Conservation (phyloP, 2,329 filamentous ascomycete genomes). For the Talaromyces sp. region DNA sequence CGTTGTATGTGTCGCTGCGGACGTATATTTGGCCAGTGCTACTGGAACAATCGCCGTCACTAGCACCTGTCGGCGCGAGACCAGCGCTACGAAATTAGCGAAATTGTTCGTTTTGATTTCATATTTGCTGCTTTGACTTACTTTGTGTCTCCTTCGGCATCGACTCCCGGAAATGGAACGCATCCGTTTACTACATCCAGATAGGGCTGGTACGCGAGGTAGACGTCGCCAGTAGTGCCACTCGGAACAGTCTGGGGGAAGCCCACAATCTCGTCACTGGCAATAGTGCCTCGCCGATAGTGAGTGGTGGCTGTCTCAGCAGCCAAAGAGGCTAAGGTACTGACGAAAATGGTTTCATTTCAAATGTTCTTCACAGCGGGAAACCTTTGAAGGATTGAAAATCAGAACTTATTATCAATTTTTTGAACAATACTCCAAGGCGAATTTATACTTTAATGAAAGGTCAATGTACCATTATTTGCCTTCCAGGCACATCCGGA, state of each 20-base stretch:
- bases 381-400: background rate
- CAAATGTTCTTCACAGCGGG: background rate
- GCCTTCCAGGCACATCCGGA: background rate
- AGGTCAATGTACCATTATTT: background rate
- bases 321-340: background rate
- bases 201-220: constrained; percentile 52
- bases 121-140: constrained; percentile 24
- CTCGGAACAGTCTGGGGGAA: constrained; percentile 50
- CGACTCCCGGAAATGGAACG: constrained; percentile 58
- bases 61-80: constrained; percentile 34
- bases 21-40: constrained; percentile 49
- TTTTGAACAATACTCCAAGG: background rate
- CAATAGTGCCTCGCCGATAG: constrained; percentile 37
- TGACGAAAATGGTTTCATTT: background rate
- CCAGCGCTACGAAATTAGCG: constrained; percentile 32
- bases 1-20: constrained; percentile 36
- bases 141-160: constrained; percentile 53
- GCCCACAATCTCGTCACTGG: constrained; percentile 45
- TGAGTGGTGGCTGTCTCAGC: background rate
- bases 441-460: background rate
- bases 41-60: constrained; percentile 35
- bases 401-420: background rate
- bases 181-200: constrained; percentile 54
- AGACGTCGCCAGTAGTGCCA: constrained; percentile 41
- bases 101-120: background rate